These are phyloP conservation scores for Phytophthora litchii DNA, from an alignment of 352 stramenopile species.

Conservation along the genomic window DNA sequence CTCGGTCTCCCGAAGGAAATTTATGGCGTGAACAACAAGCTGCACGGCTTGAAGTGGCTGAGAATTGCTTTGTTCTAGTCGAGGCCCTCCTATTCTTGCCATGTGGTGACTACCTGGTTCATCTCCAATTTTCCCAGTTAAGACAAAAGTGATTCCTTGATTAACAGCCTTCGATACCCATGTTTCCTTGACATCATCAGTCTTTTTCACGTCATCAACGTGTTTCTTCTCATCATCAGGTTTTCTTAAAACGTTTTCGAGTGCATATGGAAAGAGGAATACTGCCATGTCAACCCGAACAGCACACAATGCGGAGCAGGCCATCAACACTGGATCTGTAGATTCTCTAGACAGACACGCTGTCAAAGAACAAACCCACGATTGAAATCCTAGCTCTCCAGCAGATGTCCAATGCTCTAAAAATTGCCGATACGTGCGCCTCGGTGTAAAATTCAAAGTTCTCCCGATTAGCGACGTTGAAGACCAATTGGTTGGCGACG, in stretches of 20 bases:
- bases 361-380: conserved; percentile 65
- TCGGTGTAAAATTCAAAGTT: neutral
- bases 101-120: neutral
- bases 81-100: neutral
- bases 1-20: conserved; percentile 80
- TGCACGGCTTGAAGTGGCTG: conserved; percentile 60
- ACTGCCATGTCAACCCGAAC: conserved; percentile 65
- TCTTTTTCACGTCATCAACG: neutral
- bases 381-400: conserved; percentile 43
- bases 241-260: conserved; percentile 48
- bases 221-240: conserved; percentile 3
- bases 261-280: conserved; percentile 77
- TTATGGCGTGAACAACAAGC: conserved; percentile 78
- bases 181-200: conserved; percentile 2
- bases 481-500: conserved; percentile 66
- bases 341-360: conserved; percentile 46
- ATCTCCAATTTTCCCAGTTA: conserved; percentile 24
- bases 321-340: conserved; percentile 53
- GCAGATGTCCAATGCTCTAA: conserved; percentile 52
- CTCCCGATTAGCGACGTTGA: conserved; percentile 11
- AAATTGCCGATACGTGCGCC: conserved; percentile 24
- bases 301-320: conserved; percentile 46
- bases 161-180: conserved; percentile 38
- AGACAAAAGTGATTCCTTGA: conserved; percentile 48
- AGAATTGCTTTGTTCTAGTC: conserved; percentile 5